These are phyloP conservation scores for Pichia exigua DNA, from an alignment of 805 yeast species.

Conservation along the genomic window DNA sequence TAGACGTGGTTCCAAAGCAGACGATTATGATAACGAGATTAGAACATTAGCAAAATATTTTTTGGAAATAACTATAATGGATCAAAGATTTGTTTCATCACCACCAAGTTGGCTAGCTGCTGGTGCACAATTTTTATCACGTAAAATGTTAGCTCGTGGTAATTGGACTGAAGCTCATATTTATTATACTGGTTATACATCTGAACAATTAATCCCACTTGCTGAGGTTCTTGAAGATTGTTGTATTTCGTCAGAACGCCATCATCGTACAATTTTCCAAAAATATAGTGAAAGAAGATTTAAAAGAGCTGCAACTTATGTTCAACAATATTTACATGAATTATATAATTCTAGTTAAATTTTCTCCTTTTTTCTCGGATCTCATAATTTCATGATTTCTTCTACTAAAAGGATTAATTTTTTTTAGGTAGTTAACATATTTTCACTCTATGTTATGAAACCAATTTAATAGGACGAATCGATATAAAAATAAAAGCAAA, in stretches of 20 bases:
- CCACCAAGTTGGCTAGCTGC: conserved; percentile 77
- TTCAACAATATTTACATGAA: conserved; percentile 44
- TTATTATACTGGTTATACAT: conserved; percentile 88
- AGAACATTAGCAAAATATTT: conserved; percentile 84
- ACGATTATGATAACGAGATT: conserved; percentile 74
- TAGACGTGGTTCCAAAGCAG: conserved; percentile 84
- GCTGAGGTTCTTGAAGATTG: conserved; percentile 66
- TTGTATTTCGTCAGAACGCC: conserved; percentile 48
- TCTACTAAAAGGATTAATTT: neutral
- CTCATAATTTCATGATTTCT: neutral
- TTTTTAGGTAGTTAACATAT: too few relatives aligned
- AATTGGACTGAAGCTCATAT: conserved; percentile 80
- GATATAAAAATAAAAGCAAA: neutral
- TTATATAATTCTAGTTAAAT: neutral
- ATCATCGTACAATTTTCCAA: conserved; percentile 77
- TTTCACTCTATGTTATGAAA: neutral
- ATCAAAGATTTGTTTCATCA: conserved; percentile 59
- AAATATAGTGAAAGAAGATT: conserved; percentile 83
- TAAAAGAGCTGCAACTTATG: conserved; percentile 70
- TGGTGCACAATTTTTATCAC: conserved; percentile 74
- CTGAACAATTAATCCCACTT: conserved; percentile 72
- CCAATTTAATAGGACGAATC: neutral
- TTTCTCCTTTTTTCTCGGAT: neutral
- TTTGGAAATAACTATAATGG: conserved; percentile 70
- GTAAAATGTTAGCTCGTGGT: conserved; percentile 69